Evolutionary conservation across 2,329 filamentous ascomycete species (phyloP), one percentile per base, ranked within the genome.

Genomic region (Cryphonectria parasitica): DNA sequence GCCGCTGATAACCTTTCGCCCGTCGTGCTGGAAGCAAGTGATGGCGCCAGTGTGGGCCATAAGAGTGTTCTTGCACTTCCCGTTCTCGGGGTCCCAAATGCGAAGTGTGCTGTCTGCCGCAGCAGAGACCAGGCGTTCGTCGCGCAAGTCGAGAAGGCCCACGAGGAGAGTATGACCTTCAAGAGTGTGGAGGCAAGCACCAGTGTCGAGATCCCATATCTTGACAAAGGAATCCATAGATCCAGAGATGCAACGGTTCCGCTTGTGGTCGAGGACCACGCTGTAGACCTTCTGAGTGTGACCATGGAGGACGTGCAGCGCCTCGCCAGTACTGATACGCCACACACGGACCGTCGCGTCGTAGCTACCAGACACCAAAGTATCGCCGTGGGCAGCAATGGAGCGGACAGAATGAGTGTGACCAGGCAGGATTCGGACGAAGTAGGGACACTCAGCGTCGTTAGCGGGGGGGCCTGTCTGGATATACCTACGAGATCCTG

Each of bases 171-270:
- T 92, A 78, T 99, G 96, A 0, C 96, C 96, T 80, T 98, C 95
- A 0, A 99, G 88, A 0, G 94, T 98, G 80, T 95, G 92, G 15
- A 98, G 84, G 75, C 94, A 93, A 0, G 91, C 84, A 0, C 96
- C 96, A 2, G 92, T 96, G 41, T 94, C 90, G 19, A 99, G 86
- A 72, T 95, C 96, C 96, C 96, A 99, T 17, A 99, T 95, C 82
- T 98, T 98, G 78, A 99, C 96, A 74, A 95, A 87, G 73, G 96
- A 97, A 80, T 99, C 96, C 96, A 99, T 99, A 8, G 95, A 97
- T 17, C 96, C 96, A 73, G 95, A 98, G 74, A 99, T 98, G 81
- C 96, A 99, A 56, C 95, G 92, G 77, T 97, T 97, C 71, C 96
- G 92, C 76, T 92, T 90, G 75, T 94, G 92, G 77, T 99, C 96